Base-by-base conservation (phyloP, 441 rosid genomes). In the Pelargonium exstipulatum region DNA sequence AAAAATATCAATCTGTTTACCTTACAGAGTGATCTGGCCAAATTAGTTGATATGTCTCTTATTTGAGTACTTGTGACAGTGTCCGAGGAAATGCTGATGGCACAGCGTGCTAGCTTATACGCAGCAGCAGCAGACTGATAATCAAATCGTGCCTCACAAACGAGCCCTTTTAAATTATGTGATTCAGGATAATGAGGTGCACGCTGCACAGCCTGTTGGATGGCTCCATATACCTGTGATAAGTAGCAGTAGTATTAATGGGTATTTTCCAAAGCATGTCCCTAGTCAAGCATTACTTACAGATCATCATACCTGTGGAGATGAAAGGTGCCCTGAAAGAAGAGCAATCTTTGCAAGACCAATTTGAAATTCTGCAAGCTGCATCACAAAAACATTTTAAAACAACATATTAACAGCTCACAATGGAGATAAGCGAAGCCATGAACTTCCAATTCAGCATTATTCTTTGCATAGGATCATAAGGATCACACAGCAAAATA, bases 281-380 rank as follows among this genome's bases (percentile, higher is more conserved):
- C 32, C 55, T 43, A 60, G 53, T 22, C 37, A 66, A 45, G 35
- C 4, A 42, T 67, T 35, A 63, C 68, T 62, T 65, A 64, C 55
- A 68, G 74, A 66, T 70, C 29, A 58, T 53, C 69, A 70, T 81
- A 90, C 97, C 97, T 87, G 97, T 24, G 99, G 81, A 75, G 99
- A 95, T 65, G 86, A 79, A 70, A 86, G 88, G 75, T 84, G 68
- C 69, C 88, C 90, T 17, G 96, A 84, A 67, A 73, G 82, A 65
- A 87, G 78, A 76, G 99, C 92, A 74, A 90, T 90, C 81, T 84
- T 88, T 70, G 90, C 87, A 66, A 95, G 89, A 82, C 97, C 99
- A 74, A 90, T 80, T 77, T 95, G 97, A 77, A 88, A 95, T 81
- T 88, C 99, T 18, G 93, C 91, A 78, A 90, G 87, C 99, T 91